Evolutionary conservation across 108 stramenopile species (phyloP).

Genomic region (Skeletonema costatum): DNA sequence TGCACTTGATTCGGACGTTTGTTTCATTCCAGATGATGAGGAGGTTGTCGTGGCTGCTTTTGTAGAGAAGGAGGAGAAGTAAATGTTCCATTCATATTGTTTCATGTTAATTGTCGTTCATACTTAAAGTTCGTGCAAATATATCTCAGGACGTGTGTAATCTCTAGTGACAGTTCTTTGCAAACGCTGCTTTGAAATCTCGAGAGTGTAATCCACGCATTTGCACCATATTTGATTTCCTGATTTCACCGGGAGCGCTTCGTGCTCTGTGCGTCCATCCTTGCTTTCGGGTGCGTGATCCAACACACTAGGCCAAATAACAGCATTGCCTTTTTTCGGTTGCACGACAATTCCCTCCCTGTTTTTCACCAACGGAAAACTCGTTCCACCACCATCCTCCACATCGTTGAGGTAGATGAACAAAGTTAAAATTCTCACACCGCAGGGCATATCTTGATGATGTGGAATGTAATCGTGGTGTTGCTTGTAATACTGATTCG

Average conservation of each 20-base stretch:
- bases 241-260: constrained; percentile 75
- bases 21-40: constrained; percentile 5
- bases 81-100: background rate
- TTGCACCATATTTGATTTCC: constrained; percentile 89
- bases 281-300: constrained; percentile 60
- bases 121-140: background rate
- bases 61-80: no score
- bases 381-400: constrained; percentile 87
- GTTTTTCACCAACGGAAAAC: constrained; percentile 63
- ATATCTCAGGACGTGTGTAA: background rate
- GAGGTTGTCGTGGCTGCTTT: background rate
- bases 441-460: constrained; percentile 55
- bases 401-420: constrained; percentile 91
- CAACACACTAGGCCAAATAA: constrained; percentile 81
- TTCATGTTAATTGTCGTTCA: background rate
- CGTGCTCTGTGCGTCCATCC: constrained; percentile 78
- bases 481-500: constrained; percentile 48
- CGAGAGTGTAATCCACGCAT: constrained; percentile 91
- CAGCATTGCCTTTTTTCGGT: constrained; percentile 74
- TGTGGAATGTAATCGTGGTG: constrained; percentile 56
- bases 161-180: constrained; percentile 1
- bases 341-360: constrained; percentile 51
- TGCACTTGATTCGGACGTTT: constrained; percentile 4
- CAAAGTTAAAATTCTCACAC: constrained; percentile 84
- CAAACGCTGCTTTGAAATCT: constrained; percentile 43